Percentiles rank a stretch among this genome's conserved stretches.
Conservation (phyloP, 2,329 filamentous ascomycete species). For the Camptophora hylomeconis region DNA sequence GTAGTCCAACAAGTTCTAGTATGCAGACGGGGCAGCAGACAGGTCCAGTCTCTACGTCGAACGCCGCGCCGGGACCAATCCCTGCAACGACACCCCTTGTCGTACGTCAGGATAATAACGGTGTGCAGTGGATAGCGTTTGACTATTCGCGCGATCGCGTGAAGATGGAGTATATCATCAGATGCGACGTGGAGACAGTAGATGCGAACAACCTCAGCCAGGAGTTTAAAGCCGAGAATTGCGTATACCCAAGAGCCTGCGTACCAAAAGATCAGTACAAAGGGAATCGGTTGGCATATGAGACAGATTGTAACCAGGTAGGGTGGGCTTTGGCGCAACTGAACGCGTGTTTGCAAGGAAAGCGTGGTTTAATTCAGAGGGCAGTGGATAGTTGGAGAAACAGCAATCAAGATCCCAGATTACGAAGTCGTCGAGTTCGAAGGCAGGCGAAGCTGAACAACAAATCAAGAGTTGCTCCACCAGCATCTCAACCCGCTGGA, state of each 20-base stretch:
- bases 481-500: conserved; percentile 53
- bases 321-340: conserved; percentile 95
- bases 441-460: conserved; percentile 94
- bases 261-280: conserved; percentile 93
- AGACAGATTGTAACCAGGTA: conserved; percentile 98
- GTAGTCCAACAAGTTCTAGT: conserved; percentile 42
- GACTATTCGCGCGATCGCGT: conserved; percentile 94
- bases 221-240: conserved; percentile 97
- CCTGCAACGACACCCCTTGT: conserved; percentile 91
- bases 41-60: conserved; percentile 37
- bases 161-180: conserved; percentile 99
- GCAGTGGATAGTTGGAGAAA: conserved; percentile 98
- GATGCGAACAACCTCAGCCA: conserved; percentile 70
- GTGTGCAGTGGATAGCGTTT: conserved; percentile 97
- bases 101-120: conserved; percentile 87
- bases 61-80: conserved; percentile 88
- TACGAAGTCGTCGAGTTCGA: conserved; percentile 81
- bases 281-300: conserved; percentile 88
- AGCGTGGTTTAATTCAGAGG: conserved; percentile 88
- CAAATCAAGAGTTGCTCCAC: conserved; percentile 54
- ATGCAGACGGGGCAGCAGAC: conserved; percentile 48
- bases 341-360: conserved; percentile 80
- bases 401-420: conserved; percentile 88
- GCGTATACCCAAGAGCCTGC: conserved; percentile 91
- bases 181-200: conserved; percentile 94